These are phyloP conservation scores for Aegilops bicornis DNA, from an alignment of 176 grass and related monocot species.

Conservation along the genomic window DNA sequence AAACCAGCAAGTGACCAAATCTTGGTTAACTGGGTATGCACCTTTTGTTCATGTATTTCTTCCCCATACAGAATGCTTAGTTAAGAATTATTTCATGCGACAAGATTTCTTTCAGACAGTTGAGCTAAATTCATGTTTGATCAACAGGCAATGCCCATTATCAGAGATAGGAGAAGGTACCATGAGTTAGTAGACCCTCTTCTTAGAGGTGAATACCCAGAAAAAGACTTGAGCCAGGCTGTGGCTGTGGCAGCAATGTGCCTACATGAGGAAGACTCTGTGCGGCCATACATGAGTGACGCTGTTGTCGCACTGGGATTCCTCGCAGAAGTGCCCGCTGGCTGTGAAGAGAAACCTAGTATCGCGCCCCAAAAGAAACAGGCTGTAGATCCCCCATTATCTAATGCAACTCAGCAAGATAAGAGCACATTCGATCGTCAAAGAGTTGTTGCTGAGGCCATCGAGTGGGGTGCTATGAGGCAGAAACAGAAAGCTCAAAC, in stretches of 20 bases:
- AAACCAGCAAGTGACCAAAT: slow-evolving; percentile 59
- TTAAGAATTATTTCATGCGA: not conserved
- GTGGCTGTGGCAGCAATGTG: slow-evolving; percentile 81
- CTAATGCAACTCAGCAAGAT: slow-evolving; percentile 18
- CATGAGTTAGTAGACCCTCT: slow-evolving; percentile 68
- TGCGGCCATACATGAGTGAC: slow-evolving; percentile 76
- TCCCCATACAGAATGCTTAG: not conserved
- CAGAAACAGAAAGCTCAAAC: slow-evolving; percentile 40
- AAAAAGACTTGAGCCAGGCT: slow-evolving; percentile 64
- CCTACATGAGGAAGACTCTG: slow-evolving; percentile 68
- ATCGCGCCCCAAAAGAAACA: slow-evolving; percentile 13
- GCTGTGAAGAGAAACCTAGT: slow-evolving; percentile 18
- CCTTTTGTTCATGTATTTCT: not conserved
- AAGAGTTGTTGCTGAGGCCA: slow-evolving; percentile 54
- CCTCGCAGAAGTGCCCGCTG: slow-evolving; percentile 41
- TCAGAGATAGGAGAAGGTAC: slow-evolving; percentile 65
- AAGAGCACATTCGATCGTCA: slow-evolving; percentile 33
- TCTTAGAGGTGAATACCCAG: slow-evolving; percentile 65
- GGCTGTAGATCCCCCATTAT: slow-evolving; percentile 12
- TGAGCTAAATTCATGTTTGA: slow-evolving; percentile 30
- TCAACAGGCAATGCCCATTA: slow-evolving; percentile 65
- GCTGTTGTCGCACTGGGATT: slow-evolving; percentile 62
- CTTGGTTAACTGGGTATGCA: slow-evolving; percentile 76
- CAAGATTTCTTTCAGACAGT: slow-evolving; percentile 27
- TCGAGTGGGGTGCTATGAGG: slow-evolving; percentile 61